Evolutionary conservation across 768 basidiomycete species (phyloP).

Genomic region (Psilocybe tampanensis): DNA sequence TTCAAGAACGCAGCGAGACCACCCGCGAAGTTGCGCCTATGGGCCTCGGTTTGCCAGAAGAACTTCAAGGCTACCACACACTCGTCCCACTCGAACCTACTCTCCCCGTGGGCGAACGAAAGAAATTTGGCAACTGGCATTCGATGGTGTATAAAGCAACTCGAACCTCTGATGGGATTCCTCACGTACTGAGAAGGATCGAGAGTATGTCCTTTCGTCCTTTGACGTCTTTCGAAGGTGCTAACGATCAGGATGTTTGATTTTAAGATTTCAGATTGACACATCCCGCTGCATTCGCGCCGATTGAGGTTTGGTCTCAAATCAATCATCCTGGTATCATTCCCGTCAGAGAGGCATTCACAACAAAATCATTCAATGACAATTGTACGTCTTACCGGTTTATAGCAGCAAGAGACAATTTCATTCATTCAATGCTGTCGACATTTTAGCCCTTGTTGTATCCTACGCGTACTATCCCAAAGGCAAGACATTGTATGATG

Average conservation of each 20-base stretch:
- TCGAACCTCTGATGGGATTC: constrained; percentile 71
- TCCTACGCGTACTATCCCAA: constrained; percentile 89
- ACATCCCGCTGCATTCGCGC: constrained; percentile 78
- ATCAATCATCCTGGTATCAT: constrained; percentile 88
- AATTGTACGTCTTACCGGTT: constrained; percentile 67
- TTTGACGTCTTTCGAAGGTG: background rate
- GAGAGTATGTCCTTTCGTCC: constrained; percentile 63
- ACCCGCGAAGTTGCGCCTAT: constrained; percentile 50
- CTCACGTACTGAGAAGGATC: constrained; percentile 80
- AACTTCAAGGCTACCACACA: constrained; percentile 89
- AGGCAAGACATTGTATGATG: constrained; percentile 79
- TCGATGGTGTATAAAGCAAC: constrained; percentile 85
- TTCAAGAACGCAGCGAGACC: constrained; percentile 66
- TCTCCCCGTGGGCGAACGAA: constrained; percentile 50
- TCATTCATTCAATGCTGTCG: too few relatives aligned
- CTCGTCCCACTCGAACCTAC: constrained; percentile 76
- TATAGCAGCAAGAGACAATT: too few relatives aligned
- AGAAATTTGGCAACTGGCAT: constrained; percentile 84
- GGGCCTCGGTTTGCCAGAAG: constrained; percentile 73
- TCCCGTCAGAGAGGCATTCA: constrained; percentile 88
- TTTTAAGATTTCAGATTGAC: constrained; percentile 77
- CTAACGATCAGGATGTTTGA: constrained; percentile 1
- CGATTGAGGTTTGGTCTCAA: constrained; percentile 85
- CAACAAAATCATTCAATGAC: constrained; percentile 90
- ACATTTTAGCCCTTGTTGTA: constrained; percentile 76